Conservation (phyloP, 345 rosid species). For the Ceriops decandra region DNA sequence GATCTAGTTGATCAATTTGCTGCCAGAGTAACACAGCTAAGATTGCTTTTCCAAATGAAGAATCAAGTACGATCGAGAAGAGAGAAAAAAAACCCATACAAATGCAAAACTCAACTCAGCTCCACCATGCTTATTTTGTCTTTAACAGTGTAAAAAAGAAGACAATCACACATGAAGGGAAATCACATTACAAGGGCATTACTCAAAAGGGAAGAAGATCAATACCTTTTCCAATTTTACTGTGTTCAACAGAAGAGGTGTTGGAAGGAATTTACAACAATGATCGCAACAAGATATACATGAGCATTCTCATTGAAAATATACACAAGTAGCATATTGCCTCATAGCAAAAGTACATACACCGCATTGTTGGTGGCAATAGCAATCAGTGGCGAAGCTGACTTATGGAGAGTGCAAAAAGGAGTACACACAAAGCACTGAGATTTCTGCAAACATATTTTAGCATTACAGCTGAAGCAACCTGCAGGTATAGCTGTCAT, state of each 20-base stretch:
- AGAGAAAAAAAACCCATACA: neutral
- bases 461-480: conserved; percentile 25
- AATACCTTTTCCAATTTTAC: conserved; percentile 23
- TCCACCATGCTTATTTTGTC: neutral
- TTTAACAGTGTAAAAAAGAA: neutral
- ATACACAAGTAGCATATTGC: conserved; percentile 45
- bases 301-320: conserved; percentile 37
- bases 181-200: neutral
- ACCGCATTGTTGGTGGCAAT: conserved; percentile 25
- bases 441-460: conserved; percentile 22
- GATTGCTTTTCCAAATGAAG: neutral
- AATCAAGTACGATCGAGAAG: neutral
- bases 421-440: conserved; percentile 27
- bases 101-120: neutral
- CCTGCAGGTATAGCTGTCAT: conserved; percentile 19
- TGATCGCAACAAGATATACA: conserved; percentile 48
- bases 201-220: conserved; percentile 17
- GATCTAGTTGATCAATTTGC: conserved; percentile 7
- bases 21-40: neutral
- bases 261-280: conserved; percentile 32
- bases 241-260: conserved; percentile 23
- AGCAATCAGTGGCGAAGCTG: conserved; percentile 33
- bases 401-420: conserved; percentile 37
- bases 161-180: conserved; percentile 10
- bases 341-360: conserved; percentile 34